Base-by-base conservation (phyloP, 176 grass and related monocot species). In the Panicum miliaceum region DNA sequence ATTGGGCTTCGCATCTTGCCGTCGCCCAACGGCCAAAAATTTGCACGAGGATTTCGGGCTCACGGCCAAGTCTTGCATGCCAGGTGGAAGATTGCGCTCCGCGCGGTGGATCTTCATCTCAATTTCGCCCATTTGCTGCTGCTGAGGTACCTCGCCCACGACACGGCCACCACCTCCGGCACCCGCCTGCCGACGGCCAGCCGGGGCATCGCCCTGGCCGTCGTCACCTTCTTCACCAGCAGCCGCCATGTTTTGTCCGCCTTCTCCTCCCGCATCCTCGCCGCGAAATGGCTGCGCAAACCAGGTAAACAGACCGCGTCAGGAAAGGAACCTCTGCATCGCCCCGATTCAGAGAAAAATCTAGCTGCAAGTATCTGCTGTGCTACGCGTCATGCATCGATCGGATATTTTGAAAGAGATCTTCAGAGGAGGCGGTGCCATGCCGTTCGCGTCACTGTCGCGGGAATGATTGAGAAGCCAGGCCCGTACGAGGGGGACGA, bases 171-270 rank as follows among this genome's bases (percentile, higher is more conserved):
- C 0, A 73, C 7, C 50, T 88, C 81, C 23, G 92, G 84, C 41
- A 79, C 75, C 81, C 60, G 72, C 82, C 75, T 50, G 16, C 16
- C 43, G n/a, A n/a, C n/a, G 42, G 83, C 93, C 80, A 95, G 46
- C 35, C 71, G 23, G 45, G 89, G 79, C 87, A 92, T 89, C 13
- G 38, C 84, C 64, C 91, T 83, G 16, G 81, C 85, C 16, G 53
- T 78, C 8, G 41, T 41, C 77, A 98, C 93, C 86, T 93, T 98
- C 64, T 90, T 87, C 68, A 90, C 91, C 2, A 98, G 82, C 22
- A 92, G 90, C 73, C 68, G 87, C 93, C 93, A 98, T 35, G 87
- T 90, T 77, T 38, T 83, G 70, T 94, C 91, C 58, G 76, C 85
- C 73, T 92, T 92, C 71, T 91, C 84, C 58, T 47, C 25, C 71